Evolutionary conservation across 1,139 yeast species (phyloP).

Genomic region (Lodderomyces theae): DNA sequence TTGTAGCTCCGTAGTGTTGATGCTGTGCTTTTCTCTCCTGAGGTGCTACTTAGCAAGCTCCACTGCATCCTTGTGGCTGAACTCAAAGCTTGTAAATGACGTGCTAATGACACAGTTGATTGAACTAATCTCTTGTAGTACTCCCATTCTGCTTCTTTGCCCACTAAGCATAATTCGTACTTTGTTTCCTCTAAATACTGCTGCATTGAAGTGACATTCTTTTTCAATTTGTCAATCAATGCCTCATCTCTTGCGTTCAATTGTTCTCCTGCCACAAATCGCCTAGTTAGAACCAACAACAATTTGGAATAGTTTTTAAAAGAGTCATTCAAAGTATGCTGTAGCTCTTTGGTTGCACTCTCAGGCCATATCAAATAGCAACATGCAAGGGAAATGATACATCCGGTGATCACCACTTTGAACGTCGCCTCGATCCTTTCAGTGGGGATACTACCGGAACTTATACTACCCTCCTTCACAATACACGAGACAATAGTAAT

Average conservation of each 20-base stretch:
- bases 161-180: conserved; percentile 55
- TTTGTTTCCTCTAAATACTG: conserved; percentile 57
- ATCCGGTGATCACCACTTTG: conserved; percentile 61
- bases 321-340: conserved; percentile 49
- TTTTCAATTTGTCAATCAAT: conserved; percentile 37
- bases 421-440: conserved; percentile 55
- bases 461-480: conserved; percentile 73
- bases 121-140: conserved; percentile 46
- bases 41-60: conserved; percentile 37
- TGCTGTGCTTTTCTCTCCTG: conserved; percentile 5
- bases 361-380: conserved; percentile 68
- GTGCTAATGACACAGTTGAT: conserved; percentile 51
- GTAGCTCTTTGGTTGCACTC: conserved; percentile 50
- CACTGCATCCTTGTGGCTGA: conserved; percentile 69
- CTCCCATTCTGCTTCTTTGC: conserved; percentile 53
- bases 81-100: conserved; percentile 65
- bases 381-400: conserved; percentile 52
- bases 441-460: conserved; percentile 60
- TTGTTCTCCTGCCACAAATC: conserved; percentile 54
- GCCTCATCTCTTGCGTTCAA: conserved; percentile 37
- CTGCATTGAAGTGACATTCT: conserved; percentile 39
- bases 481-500: conserved; percentile 70
- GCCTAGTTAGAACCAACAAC: conserved; percentile 47
- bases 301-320: conserved; percentile 54
- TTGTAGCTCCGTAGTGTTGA: conserved; percentile 10